Conservation (phyloP, 331 rosid genomes). For the Saraca asoca region DNA sequence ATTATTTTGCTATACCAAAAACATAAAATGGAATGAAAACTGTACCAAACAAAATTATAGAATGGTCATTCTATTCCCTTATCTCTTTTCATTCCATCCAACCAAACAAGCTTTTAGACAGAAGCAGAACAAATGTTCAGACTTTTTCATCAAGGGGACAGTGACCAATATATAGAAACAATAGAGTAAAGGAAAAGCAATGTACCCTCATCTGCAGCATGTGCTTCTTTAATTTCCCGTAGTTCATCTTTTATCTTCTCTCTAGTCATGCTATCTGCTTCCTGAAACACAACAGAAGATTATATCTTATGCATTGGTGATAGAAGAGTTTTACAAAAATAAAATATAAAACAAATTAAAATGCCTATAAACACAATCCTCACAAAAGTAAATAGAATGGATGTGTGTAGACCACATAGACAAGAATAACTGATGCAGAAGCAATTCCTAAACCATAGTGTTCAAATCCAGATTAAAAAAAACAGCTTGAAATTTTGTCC, state of each 20-base stretch:
- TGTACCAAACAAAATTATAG: too few species aligned
- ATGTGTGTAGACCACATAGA: neutral
- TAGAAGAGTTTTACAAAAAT: too few species aligned
- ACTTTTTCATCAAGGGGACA: neutral
- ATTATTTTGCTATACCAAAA: too few species aligned
- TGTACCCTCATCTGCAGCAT: slow-evolving; percentile 91
- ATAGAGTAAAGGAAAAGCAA: slow-evolving; percentile 15
- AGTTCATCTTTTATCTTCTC: slow-evolving; percentile 84
- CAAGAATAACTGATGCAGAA: slow-evolving; percentile 17
- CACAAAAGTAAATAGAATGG: slow-evolving; percentile 10
- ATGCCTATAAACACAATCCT: neutral
- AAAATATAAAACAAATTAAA: too few species aligned
- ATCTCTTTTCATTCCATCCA: too few species aligned
- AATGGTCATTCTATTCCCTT: too few species aligned
- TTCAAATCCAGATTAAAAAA: neutral
- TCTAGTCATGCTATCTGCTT: slow-evolving; percentile 69
- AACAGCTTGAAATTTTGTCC: slow-evolving; percentile 2
- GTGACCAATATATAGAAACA: slow-evolving; percentile 4
- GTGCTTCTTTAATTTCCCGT: slow-evolving; percentile 79
- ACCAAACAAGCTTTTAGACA: neutral
- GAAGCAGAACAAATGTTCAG: slow-evolving; percentile 4
- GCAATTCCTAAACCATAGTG: neutral
- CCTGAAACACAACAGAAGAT: slow-evolving; percentile 56
- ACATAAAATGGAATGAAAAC: too few species aligned
- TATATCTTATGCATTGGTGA: neutral